phyloP scores from a whole-genome alignment of 257 asterid genomes.

The Plectranthus barbatus region DNA sequence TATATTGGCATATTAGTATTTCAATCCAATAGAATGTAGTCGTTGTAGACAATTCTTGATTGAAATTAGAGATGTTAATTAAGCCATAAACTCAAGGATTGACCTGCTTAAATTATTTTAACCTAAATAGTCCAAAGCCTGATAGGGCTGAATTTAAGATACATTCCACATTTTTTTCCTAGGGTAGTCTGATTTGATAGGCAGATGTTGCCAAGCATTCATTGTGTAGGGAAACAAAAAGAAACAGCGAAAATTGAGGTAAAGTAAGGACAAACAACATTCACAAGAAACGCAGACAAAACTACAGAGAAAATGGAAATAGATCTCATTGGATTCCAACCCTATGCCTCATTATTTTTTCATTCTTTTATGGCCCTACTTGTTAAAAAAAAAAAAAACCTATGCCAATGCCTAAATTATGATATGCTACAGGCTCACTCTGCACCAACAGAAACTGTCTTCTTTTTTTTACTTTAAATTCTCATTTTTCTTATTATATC shows the following conservation, averaged over 20 bases:
- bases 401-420: neutral
- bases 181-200: too few species aligned
- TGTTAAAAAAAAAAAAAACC: neutral
- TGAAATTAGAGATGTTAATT: too few species aligned
- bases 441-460: constrained; percentile 12
- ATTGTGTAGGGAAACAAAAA: too few species aligned
- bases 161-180: too few species aligned
- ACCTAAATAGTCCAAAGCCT: too few species aligned
- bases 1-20: constrained; percentile 7
- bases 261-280: constrained; percentile 19
- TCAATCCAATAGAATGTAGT: neutral
- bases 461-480: neutral
- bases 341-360: too few species aligned
- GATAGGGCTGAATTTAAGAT: too few species aligned
- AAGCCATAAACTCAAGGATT: too few species aligned
- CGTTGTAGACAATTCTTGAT: neutral
- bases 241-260: neutral
- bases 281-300: constrained; percentile 23
- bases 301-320: constrained; percentile 1
- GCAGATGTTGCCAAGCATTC: too few species aligned
- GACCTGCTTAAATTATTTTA: too few species aligned
- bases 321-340: constrained; percentile 26
- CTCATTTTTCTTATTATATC: neutral
- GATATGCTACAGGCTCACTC: too few species aligned
- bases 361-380: too few species aligned